Evolutionary conservation across 352 stramenopile species (phyloP).

Genomic region (Chrysophaeum taylorii): DNA sequence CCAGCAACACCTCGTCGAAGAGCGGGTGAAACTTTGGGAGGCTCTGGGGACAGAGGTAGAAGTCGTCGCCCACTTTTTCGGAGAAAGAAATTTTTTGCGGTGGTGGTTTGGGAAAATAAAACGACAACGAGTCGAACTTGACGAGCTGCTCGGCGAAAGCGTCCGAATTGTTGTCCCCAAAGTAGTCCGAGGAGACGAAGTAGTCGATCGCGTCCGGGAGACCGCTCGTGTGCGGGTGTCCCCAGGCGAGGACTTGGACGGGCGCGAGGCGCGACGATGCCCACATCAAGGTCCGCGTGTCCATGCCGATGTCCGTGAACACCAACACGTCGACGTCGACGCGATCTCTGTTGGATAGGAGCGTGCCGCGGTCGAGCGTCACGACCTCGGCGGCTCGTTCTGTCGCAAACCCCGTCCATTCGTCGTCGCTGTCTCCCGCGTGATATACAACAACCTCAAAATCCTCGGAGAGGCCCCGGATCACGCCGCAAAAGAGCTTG

Average conservation of each 20-base stretch:
- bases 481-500: constrained; percentile 27
- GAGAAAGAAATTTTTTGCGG: too few relatives aligned
- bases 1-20: constrained; percentile 14
- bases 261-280: constrained; percentile 50
- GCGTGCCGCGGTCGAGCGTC: neutral
- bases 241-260: constrained; percentile 66
- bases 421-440: constrained; percentile 9
- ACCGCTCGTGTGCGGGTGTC: constrained; percentile 61
- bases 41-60: constrained; percentile 38
- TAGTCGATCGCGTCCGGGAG: constrained; percentile 62
- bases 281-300: constrained; percentile 47
- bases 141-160: constrained; percentile 58
- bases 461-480: constrained; percentile 17
- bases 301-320: constrained; percentile 62
- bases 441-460: constrained; percentile 28
- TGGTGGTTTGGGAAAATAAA: constrained; percentile 39
- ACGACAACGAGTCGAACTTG: constrained; percentile 52
- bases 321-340: constrained; percentile 51
- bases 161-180: constrained; percentile 20
- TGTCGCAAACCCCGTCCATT: neutral
- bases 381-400: neutral
- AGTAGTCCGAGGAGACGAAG: constrained; percentile 42
- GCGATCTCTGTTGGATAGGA: neutral
- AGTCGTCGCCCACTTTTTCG: constrained; percentile 21
- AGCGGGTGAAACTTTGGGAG: constrained; percentile 19